A percentile compares a stretch with the other conserved stretches of the same genome.
These are phyloP conservation scores for Neostapfia colusana DNA, from an alignment of 176 grass and related monocot genomes.

Conservation along the genomic window DNA sequence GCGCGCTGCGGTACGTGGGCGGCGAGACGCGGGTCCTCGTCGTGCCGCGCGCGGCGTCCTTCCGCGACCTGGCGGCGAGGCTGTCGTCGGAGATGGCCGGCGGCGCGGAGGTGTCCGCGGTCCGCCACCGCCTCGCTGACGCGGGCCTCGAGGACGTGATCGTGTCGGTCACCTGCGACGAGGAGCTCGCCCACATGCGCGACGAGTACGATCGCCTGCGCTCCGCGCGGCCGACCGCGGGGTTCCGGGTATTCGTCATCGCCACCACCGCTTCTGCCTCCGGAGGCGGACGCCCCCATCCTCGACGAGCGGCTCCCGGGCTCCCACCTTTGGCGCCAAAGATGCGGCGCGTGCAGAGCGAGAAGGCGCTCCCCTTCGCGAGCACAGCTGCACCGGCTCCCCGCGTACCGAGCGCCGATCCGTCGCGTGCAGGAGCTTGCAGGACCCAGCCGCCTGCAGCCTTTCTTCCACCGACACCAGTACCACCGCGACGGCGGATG, in stretches of 20 bases:
- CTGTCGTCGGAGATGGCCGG: conserved; percentile 18
- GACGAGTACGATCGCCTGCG: conserved; percentile 51
- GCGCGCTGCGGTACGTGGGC: conserved; percentile 33
- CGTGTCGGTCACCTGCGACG: conserved; percentile 52
- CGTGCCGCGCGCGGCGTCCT: conserved; percentile 25
- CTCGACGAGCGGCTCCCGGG: neutral
- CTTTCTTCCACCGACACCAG: neutral
- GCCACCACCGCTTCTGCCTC: neutral
- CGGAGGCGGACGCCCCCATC: no score
- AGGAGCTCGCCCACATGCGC: conserved; percentile 47
- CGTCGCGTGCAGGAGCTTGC: neutral
- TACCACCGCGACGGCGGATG: no score
- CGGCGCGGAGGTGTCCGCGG: neutral
- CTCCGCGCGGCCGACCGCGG: conserved; percentile 5
- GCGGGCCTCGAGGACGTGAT: conserved; percentile 22
- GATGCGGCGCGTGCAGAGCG: conserved; percentile 38
- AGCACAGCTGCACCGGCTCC: no score
- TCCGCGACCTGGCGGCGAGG: conserved; percentile 9
- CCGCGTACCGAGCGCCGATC: no score
- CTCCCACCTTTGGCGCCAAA: neutral
- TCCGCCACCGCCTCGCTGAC: conserved; percentile 43
- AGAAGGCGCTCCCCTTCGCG: neutral
- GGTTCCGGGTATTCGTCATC: conserved; percentile 36
- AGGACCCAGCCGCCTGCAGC: no score
- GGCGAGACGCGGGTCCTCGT: conserved; percentile 43